These are phyloP conservation scores for Nigrospora osmanthi DNA, from an alignment of 2,329 filamentous ascomycete species.

Conservation along the genomic window DNA sequence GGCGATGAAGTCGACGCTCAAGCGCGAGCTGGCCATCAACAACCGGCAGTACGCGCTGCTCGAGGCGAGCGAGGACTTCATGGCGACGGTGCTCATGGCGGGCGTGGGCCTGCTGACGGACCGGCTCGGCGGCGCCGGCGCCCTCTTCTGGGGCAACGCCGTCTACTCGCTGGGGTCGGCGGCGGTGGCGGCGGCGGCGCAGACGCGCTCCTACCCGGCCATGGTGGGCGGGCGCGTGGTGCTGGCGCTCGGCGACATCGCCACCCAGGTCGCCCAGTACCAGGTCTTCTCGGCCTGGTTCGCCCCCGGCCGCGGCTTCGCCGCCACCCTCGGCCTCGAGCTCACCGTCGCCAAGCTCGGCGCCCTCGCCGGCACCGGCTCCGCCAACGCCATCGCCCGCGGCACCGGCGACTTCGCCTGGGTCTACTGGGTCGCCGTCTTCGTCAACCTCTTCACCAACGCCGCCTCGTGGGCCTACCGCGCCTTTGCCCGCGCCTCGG, in stretches of 20 bases:
- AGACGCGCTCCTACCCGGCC: constrained; percentile 47
- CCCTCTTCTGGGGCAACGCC: constrained; percentile 54
- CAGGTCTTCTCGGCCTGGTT: constrained; percentile 61
- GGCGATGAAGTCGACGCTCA: constrained; percentile 53
- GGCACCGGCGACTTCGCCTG: constrained; percentile 51
- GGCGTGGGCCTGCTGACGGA: constrained; percentile 49
- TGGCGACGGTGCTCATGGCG: constrained; percentile 48
- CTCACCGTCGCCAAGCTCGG: constrained; percentile 54
- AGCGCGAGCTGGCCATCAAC: constrained; percentile 51
- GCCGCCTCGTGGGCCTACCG: constrained; percentile 43
- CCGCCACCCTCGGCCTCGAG: constrained; percentile 52
- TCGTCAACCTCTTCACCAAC: constrained; percentile 59
- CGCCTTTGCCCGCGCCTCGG: constrained; percentile 44
- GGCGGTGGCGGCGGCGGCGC: constrained; percentile 49
- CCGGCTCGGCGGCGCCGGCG: constrained; percentile 47
- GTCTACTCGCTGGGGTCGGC: constrained; percentile 51
- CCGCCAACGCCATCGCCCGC: constrained; percentile 50
- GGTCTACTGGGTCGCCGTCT: constrained; percentile 54
- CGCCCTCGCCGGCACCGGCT: constrained; percentile 51
- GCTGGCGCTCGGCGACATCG: constrained; percentile 52
- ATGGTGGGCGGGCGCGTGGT: constrained; percentile 52
- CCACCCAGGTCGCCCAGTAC: constrained; percentile 57
- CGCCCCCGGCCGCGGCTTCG: constrained; percentile 52
- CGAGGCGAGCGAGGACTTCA: constrained; percentile 54
- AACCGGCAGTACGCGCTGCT: constrained; percentile 53